Base-by-base conservation (phyloP, 2,329 filamentous ascomycete species). In the Neofusicoccum laricinum region DNA sequence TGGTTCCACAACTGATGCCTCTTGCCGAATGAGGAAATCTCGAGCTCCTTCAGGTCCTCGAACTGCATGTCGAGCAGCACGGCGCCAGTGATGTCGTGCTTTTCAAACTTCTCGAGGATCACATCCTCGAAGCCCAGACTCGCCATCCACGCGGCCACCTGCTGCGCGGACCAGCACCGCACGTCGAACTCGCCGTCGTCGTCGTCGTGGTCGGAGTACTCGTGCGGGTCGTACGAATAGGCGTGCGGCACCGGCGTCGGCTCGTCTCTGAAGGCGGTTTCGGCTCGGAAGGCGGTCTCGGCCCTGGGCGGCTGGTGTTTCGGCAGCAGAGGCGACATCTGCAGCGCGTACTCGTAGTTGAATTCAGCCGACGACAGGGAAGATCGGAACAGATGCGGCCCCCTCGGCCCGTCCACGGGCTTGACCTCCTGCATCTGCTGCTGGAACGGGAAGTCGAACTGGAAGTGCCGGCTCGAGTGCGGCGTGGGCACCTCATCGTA, bases 21-120 rank as follows among this genome's bases (percentile, higher is more conserved):
- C 70, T 93, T 90, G 48, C 91, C 91, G 72, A 95, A 94, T 1
- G 91, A 94, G 66, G 85, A 83, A 64, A 95, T 94, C 68, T 89
- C 88, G 17, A 95, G 84, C 77, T 95, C 91, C 75, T 90, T 90
- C 64, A 95, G 80, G 71, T 95, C 93, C 68, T 96, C 92, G 69
- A 94, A 93, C 73, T 96, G 93, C 48, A 99, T 81, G n/a, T 94
- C 93, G 61, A 96, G 88, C 19, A 98, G 81, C 64, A 98, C 91
- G 4, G 88, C 84, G 14, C 94, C 94, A 30, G 90, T 92, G 75
- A 99, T 97, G 73, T 99, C 94, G 76, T 99, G 96, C 71, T 90
- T 86, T 67, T 93, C 85, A 72, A 99, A 97, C 70, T 90, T 91
- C 71, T 96, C 89, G 11, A 95, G 89, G 58, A 94, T 84, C 6